Conservation (phyloP, 2,329 filamentous ascomycete species). For the Trichoderma citrinoviride region DNA sequence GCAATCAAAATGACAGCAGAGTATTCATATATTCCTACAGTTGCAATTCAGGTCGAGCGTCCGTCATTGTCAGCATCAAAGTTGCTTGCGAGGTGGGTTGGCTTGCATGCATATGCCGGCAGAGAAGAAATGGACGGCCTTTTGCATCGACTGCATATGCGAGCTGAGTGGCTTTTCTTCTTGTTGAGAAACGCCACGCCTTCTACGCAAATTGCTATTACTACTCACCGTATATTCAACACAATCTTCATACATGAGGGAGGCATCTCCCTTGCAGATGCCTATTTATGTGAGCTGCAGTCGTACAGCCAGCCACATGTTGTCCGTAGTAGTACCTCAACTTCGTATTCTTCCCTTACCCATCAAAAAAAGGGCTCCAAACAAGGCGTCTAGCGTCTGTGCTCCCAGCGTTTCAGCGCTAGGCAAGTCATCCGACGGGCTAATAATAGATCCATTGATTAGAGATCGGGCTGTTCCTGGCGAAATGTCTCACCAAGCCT, state of each 20-base stretch:
- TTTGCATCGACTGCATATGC: not conserved
- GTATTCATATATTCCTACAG: not conserved
- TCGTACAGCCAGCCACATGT: too few relatives aligned
- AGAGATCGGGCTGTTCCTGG: conserved; percentile 18
- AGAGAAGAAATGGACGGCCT: not conserved
- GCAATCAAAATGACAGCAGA: not conserved
- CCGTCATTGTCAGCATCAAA: not conserved
- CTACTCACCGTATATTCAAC: too few relatives aligned
- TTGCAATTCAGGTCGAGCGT: conserved; percentile 2
- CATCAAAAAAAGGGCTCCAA: not conserved
- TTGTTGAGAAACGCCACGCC: not conserved
- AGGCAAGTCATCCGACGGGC: conserved; percentile 17
- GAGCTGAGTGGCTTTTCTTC: not conserved
- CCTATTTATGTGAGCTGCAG: too few relatives aligned
- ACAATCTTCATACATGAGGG: too few relatives aligned
- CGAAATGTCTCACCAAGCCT: conserved; percentile 21
- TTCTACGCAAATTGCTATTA: too few relatives aligned
- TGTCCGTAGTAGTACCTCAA: not conserved
- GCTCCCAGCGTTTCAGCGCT: conserved; percentile 21
- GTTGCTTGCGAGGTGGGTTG: conserved; percentile 1
- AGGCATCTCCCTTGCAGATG: too few relatives aligned
- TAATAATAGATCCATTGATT: conserved; percentile 14
- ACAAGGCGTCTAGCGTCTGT: conserved; percentile 10
- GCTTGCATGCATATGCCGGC: conserved; percentile 21
- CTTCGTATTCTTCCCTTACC: not conserved